Base-by-base conservation (phyloP, 2,329 filamentous ascomycete species). In the Alternaria incomplexa region DNA sequence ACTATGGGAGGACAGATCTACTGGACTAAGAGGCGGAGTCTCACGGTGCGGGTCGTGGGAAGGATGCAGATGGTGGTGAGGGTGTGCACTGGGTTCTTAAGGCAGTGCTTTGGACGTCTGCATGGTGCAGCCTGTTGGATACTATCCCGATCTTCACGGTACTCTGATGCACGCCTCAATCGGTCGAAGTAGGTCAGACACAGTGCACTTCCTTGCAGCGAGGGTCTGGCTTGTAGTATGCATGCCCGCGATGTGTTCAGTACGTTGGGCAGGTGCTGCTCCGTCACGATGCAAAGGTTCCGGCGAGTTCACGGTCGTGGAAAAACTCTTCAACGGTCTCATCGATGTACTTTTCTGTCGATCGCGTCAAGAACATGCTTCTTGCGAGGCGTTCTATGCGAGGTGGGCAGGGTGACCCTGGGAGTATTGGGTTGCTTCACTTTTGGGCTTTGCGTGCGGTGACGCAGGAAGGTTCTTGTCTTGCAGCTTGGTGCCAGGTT, bases 271-370 rank as follows among this genome's bases (percentile, higher is more conserved):
- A 36, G 47, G 17, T 26, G 17, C 30, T 51, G 20, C 17, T 51
- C 47, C 12, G 26, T 22, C 47, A 22, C 26, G 4, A 32, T 20
- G n/a, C 47, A 51, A 6, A 32, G 48, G 28, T 0, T 3, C 30
- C 48, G 48, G 48, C 48, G 47, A 51, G 26, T 51, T 32, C n/a
- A 23, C 26, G 17, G 48, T 32, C 48, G 36, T 9, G 20, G 13
- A 54, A 58, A 58, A 56, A 48, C 15, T 47, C 23, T 13, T 56
- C 58, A 56, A 54, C 46, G 40, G 52, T 25, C 23, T 56, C 44
- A 50, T 28, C n/a, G 45, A 22, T n/a, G 46, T 30, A 32, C 7
- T 50, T 53, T 45, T 32, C 36, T 23, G 32, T 26, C 25, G 45
- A 43, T 50, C 23, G 30, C 47, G 55, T 56, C 52, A 23, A 32